Base-by-base conservation (phyloP, 2,329 filamentous ascomycete genomes). In the Pseudodiploospora longispora region DNA sequence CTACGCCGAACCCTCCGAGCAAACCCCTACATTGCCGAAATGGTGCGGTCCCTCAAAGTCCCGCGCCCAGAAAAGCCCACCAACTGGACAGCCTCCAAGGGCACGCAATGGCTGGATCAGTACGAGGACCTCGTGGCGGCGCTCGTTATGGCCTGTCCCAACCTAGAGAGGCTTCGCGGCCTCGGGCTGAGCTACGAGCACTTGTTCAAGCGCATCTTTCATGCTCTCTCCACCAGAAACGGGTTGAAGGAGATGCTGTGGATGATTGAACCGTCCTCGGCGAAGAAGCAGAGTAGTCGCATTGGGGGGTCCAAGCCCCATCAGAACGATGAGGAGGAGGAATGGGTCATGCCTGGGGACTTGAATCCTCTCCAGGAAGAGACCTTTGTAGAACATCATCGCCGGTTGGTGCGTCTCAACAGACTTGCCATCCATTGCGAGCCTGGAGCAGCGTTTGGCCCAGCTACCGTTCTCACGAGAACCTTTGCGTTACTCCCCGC, bases 81-180 rank as follows among this genome's bases (percentile, higher is more conserved):
- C 29, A 59, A 56, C 28, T 52, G 54, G 9, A 45, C 48, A 1
- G 38, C 30, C 31, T 31, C 47, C 28, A 58, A 55, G 49, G 48
- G 50, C 19, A 60, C 63, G 9, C 57, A 66, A n/a, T 53, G 64
- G 8, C 40, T 62, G 12, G 70, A 72, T 32, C 66, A 72, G 38
- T 82, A 83, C 53, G 69, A 78, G 47, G 71, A 80, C 50, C 58
- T 78, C 3, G 67, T 82, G 2, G 78, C 79, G 0, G 74, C 79
- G 5, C 60, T 83, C 27, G 67, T 83, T 46, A 80, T 82, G 78
- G 73, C 76, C 0, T 83, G 79, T 45, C 80, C 80, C 3, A 82
- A 83, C 50, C 64, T 84, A 8, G 79, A 83, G 60, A 67, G 70
- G 40, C 62, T 83, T 6, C 62, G 70, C 8, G 78, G 79, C 1